These are phyloP conservation scores for Aspergillus neotritici DNA, from an alignment of 2,329 filamentous ascomycete species.

Conservation along the genomic window DNA sequence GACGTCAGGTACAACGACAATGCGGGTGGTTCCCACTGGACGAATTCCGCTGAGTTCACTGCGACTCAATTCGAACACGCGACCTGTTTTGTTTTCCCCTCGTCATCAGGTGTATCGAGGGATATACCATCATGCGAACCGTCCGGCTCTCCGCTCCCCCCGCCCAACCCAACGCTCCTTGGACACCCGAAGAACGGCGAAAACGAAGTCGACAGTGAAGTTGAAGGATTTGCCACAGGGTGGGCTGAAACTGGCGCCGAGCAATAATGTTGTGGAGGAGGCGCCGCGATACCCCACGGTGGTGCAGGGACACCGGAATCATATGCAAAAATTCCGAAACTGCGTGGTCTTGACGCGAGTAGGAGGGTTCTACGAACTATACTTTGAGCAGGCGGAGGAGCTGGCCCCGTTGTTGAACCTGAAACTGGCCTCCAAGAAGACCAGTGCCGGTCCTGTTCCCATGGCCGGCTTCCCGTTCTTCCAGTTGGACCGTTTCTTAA, in stretches of 20 bases:
- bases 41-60: too few species aligned
- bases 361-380: constrained; percentile 94
- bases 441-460: constrained; percentile 69
- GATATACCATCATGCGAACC: constrained; percentile 28
- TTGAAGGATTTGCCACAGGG: constrained; percentile 54
- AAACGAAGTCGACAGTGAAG: constrained; percentile 34
- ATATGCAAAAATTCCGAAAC: constrained; percentile 85
- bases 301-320: constrained; percentile 75
- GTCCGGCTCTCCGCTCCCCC: constrained; percentile 15
- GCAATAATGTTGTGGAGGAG: constrained; percentile 41
- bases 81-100: constrained; percentile 6
- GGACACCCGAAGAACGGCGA: constrained; percentile 27
- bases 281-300: constrained; percentile 73
- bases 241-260: constrained; percentile 41
- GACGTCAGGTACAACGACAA: too few species aligned
- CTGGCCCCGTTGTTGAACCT: constrained; percentile 79
- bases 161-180: constrained; percentile 10
- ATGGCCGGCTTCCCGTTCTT: constrained; percentile 96
- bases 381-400: constrained; percentile 91
- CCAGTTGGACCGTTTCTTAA: constrained; percentile 87
- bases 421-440: constrained; percentile 77
- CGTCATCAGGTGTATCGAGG: constrained; percentile 21
- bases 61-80: too few species aligned
- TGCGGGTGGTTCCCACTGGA: too few species aligned
- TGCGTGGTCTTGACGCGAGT: constrained; percentile 89